A percentile compares a stretch with the other conserved stretches of the same genome.
Conservation (phyloP, 805 yeast genomes). For the Cyberlindnera xishuangbannaensis region DNA sequence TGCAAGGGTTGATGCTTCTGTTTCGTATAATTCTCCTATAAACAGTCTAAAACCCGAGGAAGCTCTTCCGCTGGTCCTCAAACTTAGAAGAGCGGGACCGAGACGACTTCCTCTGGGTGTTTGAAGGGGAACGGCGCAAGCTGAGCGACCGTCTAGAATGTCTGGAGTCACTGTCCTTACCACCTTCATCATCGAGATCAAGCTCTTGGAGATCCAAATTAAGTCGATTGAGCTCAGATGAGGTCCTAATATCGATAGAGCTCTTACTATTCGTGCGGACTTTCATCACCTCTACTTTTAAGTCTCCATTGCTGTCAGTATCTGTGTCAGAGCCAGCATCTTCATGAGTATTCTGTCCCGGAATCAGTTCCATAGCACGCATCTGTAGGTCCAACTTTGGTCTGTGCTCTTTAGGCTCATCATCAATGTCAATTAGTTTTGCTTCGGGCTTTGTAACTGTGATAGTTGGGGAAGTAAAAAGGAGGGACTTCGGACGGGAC, state of each 20-base stretch:
- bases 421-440: conserved; percentile 17
- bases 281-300: conserved; percentile 20
- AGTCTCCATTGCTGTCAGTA: conserved; percentile 17
- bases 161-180: too few relatives aligned
- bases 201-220: conserved; percentile 20
- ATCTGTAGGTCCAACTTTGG: conserved; percentile 18
- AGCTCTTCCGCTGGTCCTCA: conserved; percentile 4
- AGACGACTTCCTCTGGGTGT: conserved; percentile 7
- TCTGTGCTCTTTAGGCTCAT: conserved; percentile 9
- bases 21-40: too few relatives aligned
- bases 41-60: conserved; percentile 2
- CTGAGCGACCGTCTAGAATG: conserved; percentile 15
- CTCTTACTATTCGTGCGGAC: conserved; percentile 4
- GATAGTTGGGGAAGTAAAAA: conserved; percentile 4
- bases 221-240: conserved; percentile 13
- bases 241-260: conserved; percentile 4
- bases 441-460: conserved; percentile 8
- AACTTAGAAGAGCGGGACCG: conserved; percentile 11
- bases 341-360: conserved; percentile 9
- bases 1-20: too few relatives aligned
- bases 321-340: conserved; percentile 10
- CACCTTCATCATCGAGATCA: conserved; percentile 12
- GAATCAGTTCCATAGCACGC: conserved; percentile 9
- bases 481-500: conserved; percentile 2
- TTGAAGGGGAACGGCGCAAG: too few relatives aligned